Conservation (phyloP, 306 rosid species). For the Rubus idaeus region DNA sequence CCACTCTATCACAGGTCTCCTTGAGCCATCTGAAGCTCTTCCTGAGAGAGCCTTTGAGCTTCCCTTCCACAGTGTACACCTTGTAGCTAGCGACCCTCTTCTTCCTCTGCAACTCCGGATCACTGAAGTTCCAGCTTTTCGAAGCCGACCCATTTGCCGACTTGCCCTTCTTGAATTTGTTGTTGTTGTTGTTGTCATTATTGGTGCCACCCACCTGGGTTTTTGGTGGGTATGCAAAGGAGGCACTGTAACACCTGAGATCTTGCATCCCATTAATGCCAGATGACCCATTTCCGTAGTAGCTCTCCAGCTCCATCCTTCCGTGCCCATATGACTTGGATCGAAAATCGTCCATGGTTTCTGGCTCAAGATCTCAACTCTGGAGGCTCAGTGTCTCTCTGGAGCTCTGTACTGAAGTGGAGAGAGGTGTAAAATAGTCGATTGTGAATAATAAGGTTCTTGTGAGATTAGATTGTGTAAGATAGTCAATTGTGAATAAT, state of each 20-base stretch:
- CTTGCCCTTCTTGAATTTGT: constrained; percentile 77
- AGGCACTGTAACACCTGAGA: constrained; percentile 78
- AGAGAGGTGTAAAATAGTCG: background rate
- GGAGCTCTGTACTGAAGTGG: background rate
- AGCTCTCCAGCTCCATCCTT: constrained; percentile 62
- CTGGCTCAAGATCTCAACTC: background rate
- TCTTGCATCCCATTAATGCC: constrained; percentile 59
- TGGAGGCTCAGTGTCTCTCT: background rate
- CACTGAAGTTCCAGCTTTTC: constrained; percentile 71
- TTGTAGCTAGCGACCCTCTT: constrained; percentile 92
- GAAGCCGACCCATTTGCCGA: constrained; percentile 61
- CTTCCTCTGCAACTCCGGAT: constrained; percentile 91
- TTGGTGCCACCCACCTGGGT: constrained; percentile 34
- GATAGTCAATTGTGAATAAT: no score
- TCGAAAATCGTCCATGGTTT: constrained; percentile 48
- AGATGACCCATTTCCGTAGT: constrained; percentile 30
- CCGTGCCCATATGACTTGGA: constrained; percentile 73
- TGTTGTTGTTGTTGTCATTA: constrained; percentile 11
- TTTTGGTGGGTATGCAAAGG: constrained; percentile 61
- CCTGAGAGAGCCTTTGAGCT: constrained; percentile 74
- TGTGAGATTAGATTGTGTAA: background rate
- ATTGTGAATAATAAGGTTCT: background rate
- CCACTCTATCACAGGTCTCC: constrained; percentile 68
- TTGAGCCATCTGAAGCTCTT: constrained; percentile 89
- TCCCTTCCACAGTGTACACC: constrained; percentile 85